Conservation (phyloP, 345 rosid species). For the Sonneratia alba region DNA sequence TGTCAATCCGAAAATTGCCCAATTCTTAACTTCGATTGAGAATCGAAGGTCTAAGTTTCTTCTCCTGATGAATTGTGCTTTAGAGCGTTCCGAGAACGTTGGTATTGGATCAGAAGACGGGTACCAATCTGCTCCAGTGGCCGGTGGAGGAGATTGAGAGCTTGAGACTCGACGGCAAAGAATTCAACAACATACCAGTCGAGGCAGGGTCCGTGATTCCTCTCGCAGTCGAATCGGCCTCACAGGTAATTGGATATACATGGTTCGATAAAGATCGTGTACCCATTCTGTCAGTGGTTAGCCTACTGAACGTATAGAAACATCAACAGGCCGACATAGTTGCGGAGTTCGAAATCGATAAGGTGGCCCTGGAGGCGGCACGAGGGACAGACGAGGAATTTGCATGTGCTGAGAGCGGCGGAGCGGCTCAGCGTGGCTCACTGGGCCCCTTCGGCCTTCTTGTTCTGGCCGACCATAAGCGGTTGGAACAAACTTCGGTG, state of each 20-base stretch:
- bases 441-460: constrained; percentile 86
- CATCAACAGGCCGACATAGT: constrained; percentile 42
- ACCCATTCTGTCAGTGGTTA: neutral
- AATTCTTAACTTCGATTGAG: neutral
- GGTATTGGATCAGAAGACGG: constrained; percentile 45
- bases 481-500: constrained; percentile 70
- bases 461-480: constrained; percentile 57
- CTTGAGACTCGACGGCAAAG: constrained; percentile 44
- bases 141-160: constrained; percentile 70
- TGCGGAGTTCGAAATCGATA: constrained; percentile 62
- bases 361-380: constrained; percentile 33
- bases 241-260: constrained; percentile 38
- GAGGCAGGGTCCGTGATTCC: constrained; percentile 55
- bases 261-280: neutral
- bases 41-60: neutral
- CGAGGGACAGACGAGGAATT: constrained; percentile 31
- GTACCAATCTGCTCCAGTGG: constrained; percentile 64
- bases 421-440: constrained; percentile 56
- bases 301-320: neutral
- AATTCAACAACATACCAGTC: constrained; percentile 33
- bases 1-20: neutral
- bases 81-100: constrained; percentile 79
- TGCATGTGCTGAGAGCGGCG: constrained; percentile 40
- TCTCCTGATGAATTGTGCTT: neutral
- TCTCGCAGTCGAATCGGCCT: constrained; percentile 45